These are phyloP conservation scores for Xylariomycetidae sp. DNA, from an alignment of 2,329 filamentous ascomycete species.

Conservation along the genomic window DNA sequence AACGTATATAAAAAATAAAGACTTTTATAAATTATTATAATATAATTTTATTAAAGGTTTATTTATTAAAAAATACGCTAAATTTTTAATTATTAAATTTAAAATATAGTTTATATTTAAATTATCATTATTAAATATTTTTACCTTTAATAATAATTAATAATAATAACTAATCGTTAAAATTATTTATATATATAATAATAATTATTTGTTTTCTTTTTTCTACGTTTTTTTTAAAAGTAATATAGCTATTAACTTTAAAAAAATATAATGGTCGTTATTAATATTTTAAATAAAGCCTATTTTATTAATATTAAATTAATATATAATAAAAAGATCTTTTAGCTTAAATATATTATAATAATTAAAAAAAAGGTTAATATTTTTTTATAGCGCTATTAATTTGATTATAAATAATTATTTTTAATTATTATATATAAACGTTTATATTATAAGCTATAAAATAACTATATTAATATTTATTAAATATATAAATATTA, in stretches of 20 bases:
- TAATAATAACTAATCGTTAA: background rate
- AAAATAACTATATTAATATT: background rate
- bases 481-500: background rate
- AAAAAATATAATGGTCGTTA: background rate
- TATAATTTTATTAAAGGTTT: background rate
- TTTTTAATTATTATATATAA: background rate
- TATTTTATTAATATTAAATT: background rate
- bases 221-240: background rate
- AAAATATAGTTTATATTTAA: background rate
- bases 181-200: background rate
- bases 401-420: background rate
- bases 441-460: background rate
- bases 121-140: background rate
- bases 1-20: background rate
- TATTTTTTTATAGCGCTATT: background rate
- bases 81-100: background rate
- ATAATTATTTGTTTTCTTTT: background rate
- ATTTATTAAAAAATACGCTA: background rate
- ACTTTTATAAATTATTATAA: background rate
- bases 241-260: background rate
- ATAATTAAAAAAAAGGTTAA: background rate
- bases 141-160: background rate
- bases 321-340: background rate
- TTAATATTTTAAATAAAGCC: background rate
- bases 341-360: background rate